Percentiles rank a stretch among this genome's conserved stretches.
phyloP scores from a whole-genome alignment of 2,329 filamentous ascomycete species.

The Nothophaeocryptopus gaeumannii region DNA sequence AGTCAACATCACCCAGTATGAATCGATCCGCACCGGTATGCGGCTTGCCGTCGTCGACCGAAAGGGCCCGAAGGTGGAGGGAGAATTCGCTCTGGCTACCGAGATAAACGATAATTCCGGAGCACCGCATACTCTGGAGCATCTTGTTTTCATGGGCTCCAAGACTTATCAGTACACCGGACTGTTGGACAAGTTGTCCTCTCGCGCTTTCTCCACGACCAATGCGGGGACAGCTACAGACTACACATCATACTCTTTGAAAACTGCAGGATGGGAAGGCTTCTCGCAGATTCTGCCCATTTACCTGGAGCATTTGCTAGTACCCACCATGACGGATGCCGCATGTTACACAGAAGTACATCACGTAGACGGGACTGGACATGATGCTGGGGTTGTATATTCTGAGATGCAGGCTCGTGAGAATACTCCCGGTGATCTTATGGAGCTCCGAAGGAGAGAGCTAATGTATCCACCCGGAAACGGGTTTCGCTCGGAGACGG shows the following conservation, averaged over 20 bases:
- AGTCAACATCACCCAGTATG: constrained; percentile 88
- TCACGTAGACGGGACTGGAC: constrained; percentile 87
- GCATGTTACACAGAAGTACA: constrained; percentile 94
- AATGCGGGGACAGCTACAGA: constrained; percentile 98
- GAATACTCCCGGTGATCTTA: constrained; percentile 78
- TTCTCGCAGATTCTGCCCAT: constrained; percentile 93
- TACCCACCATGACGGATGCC: constrained; percentile 88
- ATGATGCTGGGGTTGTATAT: constrained; percentile 86
- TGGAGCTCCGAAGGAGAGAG: constrained; percentile 77
- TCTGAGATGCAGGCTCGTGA: constrained; percentile 98
- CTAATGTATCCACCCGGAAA: constrained; percentile 83
- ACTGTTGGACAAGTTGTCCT: constrained; percentile 88
- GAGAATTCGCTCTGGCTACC: constrained; percentile 92
- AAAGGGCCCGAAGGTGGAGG: constrained; percentile 89
- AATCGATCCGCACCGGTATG: constrained; percentile 91
- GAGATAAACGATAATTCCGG: constrained; percentile 98
- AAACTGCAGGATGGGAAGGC: constrained; percentile 94
- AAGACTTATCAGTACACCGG: constrained; percentile 93
- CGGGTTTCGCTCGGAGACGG: constrained; percentile 97
- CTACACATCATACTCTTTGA: constrained; percentile 92
- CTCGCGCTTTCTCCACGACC: constrained; percentile 85
- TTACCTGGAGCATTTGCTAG: constrained; percentile 89
- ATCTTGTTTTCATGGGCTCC: constrained; percentile 66
- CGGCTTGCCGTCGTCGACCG: constrained; percentile 88
- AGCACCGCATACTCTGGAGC: constrained; percentile 61